Evolutionary conservation across 305 asterid species (phyloP).

Genomic region (Fraxinus sp.): DNA sequence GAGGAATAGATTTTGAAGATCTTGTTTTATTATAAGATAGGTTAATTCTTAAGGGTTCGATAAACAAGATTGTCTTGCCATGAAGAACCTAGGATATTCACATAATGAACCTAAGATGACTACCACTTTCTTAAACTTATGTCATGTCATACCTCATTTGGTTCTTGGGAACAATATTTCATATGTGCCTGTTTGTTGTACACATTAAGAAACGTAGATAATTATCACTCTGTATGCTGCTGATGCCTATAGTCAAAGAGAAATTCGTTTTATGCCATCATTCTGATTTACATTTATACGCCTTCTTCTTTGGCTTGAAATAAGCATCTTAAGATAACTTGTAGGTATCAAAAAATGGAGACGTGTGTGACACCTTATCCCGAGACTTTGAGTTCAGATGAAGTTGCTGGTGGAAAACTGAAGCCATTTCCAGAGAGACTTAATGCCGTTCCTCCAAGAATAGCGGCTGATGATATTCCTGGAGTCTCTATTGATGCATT

Average conservation of each 20-base stretch:
- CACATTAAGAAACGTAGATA: neutral
- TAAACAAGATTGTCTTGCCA: neutral
- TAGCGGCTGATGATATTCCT: conserved; percentile 32
- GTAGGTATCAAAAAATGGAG: conserved; percentile 51
- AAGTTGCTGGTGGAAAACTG: conserved; percentile 42
- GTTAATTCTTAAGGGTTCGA: neutral
- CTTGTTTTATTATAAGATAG: neutral
- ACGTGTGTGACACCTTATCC: conserved; percentile 39
- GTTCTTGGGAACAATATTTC: neutral
- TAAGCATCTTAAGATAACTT: neutral
- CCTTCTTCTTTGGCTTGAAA: neutral
- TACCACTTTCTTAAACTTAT: neutral
- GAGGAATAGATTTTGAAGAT: neutral
- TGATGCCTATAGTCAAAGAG: neutral
- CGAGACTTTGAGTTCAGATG: conserved; percentile 33
- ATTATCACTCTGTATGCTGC: neutral
- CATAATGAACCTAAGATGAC: neutral
- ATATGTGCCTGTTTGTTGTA: neutral
- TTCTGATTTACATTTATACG: neutral
- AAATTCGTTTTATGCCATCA: neutral
- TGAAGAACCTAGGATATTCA: neutral
- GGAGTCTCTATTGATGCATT: conserved; percentile 36
- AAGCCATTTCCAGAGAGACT: conserved; percentile 45
- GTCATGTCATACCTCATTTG: neutral
- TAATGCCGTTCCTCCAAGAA: conserved; percentile 42